Conservation (phyloP, 768 basidiomycete genomes). For the Candolleomyces aberdarensis region DNA sequence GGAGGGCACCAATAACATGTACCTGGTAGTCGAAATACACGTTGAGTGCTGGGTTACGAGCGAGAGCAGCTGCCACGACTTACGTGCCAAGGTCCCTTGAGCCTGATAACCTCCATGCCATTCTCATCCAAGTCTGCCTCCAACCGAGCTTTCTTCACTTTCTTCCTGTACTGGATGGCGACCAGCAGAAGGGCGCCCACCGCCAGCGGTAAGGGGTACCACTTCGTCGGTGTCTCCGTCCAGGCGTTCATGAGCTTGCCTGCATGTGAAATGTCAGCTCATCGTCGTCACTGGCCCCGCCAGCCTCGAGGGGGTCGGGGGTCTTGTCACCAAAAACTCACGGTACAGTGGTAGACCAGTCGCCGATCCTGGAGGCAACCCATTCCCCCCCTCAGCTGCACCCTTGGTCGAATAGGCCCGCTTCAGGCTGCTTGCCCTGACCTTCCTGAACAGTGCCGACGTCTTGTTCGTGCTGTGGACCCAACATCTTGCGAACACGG, state of each 20-base stretch:
- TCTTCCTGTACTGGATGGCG: constrained; percentile 70
- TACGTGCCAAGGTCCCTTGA: constrained; percentile 94
- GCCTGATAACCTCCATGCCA: constrained; percentile 73
- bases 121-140: constrained; percentile 81
- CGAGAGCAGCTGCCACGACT: constrained; percentile 22
- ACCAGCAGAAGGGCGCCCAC: constrained; percentile 88
- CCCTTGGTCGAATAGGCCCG: constrained; percentile 38
- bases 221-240: constrained; percentile 86
- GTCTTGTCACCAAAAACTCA: constrained; percentile 22
- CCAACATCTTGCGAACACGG: constrained; percentile 50
- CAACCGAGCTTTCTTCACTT: constrained; percentile 41
- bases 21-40: constrained; percentile 48
- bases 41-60: background rate
- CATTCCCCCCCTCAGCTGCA: constrained; percentile 21
- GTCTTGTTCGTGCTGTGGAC: constrained; percentile 53
- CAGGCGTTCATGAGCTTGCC: constrained; percentile 73
- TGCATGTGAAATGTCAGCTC: constrained; percentile 19
- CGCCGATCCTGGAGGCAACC: constrained; percentile 11
- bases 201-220: constrained; percentile 92
- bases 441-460: constrained; percentile 43
- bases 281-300: background rate
- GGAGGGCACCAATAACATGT: constrained; percentile 94
- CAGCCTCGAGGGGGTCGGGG: too few relatives aligned
- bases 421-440: constrained; percentile 35
- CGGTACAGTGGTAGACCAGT: constrained; percentile 50